These are phyloP conservation scores for Entelexis paramagnoliae DNA, from an alignment of 1,139 yeast genomes.

Conservation along the genomic window DNA sequence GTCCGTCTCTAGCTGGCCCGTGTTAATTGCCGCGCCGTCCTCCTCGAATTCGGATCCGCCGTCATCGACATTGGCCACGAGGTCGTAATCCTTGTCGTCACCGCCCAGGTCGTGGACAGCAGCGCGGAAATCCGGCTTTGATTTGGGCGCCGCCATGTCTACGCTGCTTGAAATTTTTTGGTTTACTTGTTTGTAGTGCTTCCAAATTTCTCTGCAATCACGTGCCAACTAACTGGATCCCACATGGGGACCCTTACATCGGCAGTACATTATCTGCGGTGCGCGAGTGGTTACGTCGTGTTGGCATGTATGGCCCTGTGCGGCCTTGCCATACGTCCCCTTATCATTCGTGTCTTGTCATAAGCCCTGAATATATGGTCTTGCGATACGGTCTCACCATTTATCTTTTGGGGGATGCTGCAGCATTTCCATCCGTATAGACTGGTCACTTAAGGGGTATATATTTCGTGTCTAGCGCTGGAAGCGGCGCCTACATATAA, in stretches of 20 bases:
- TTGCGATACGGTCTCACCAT: too few relatives aligned
- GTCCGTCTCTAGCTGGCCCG: conserved; percentile 36
- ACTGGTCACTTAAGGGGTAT: too few relatives aligned
- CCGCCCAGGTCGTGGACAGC: conserved; percentile 44
- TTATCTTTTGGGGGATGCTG: too few relatives aligned
- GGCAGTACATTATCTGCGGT: neutral
- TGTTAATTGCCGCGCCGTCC: conserved; percentile 19
- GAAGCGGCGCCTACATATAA: too few relatives aligned
- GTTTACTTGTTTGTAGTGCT: neutral
- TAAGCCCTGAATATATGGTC: too few relatives aligned
- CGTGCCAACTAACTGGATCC: neutral
- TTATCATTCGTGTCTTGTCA: too few relatives aligned
- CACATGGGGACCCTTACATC: neutral
- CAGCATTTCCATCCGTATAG: too few relatives aligned
- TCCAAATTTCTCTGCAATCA: neutral
- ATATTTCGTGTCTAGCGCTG: too few relatives aligned
- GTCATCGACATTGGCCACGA: conserved; percentile 41
- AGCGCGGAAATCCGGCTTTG: conserved; percentile 15
- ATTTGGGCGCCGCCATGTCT: conserved; percentile 3
- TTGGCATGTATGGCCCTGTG: too few relatives aligned
- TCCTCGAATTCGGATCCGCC: conserved; percentile 38
- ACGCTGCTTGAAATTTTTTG: conserved; percentile 5
- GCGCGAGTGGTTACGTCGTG: neutral
- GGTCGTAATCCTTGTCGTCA: conserved; percentile 50
- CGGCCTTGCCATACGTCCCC: too few relatives aligned